phyloP scores from a whole-genome alignment of 805 yeast species.

The Suhomyces sp. region DNA sequence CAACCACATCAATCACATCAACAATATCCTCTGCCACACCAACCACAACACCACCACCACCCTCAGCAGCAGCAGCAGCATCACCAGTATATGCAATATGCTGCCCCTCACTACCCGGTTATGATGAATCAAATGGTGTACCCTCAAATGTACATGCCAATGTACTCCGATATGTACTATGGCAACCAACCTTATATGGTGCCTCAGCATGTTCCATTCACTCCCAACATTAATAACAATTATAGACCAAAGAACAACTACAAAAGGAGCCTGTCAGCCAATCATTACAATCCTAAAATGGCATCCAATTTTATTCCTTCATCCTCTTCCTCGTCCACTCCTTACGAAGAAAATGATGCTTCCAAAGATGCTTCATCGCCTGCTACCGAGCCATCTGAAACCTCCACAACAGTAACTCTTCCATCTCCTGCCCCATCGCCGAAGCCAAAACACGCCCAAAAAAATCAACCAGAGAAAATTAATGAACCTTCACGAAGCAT shows the following conservation, averaged over 20 bases:
- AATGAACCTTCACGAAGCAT: constrained; percentile 3
- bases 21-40: constrained; percentile 9
- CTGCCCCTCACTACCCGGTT: constrained; percentile 4
- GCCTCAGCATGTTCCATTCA: constrained; percentile 9
- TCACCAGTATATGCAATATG: constrained; percentile 15
- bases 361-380: not conserved
- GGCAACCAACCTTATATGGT: constrained; percentile 12
- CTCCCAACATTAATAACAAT: constrained; percentile 4
- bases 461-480: not conserved
- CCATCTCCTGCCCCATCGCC: constrained; percentile 2
- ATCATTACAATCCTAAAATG: constrained; percentile 6
- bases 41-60: constrained; percentile 10
- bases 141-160: constrained; percentile 15
- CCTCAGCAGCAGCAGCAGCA: constrained; percentile 13
- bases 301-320: constrained; percentile 3
- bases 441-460: constrained; percentile 1
- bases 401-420: not conserved
- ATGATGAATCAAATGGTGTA: constrained; percentile 14
- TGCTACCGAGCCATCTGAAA: constrained; percentile 1
- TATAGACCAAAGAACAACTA: constrained; percentile 7
- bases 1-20: constrained; percentile 7
- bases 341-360: constrained; percentile 1
- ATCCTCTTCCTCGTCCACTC: not conserved
- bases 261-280: constrained; percentile 3
- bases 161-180: constrained; percentile 14